Conservation (phyloP, 352 stramenopile genomes). For the Peronospora farinosa region DNA sequence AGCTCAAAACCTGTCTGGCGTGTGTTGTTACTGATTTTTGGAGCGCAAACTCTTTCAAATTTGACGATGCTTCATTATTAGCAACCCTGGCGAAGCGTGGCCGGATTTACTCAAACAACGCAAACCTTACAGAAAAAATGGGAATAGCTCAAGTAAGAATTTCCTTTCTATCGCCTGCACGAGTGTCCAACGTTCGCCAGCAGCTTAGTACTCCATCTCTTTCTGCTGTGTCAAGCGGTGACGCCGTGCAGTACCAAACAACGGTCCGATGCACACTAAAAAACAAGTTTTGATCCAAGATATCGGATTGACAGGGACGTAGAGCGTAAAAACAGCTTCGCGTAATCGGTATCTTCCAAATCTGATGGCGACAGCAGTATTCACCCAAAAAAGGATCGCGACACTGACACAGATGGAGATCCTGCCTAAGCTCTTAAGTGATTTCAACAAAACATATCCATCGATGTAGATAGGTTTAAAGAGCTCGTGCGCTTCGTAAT, state of each 20-base stretch:
- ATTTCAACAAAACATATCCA: constrained; percentile 83
- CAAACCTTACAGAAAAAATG: constrained; percentile 14
- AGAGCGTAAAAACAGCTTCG: constrained; percentile 76
- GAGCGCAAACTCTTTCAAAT: no score
- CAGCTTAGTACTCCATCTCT: constrained; percentile 6
- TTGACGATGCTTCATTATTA: no score
- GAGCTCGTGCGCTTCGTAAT: constrained; percentile 65
- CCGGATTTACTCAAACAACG: constrained; percentile 1
- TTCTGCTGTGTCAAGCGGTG: constrained; percentile 2
- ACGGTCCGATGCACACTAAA: constrained; percentile 61
- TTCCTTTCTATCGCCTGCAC: not conserved
- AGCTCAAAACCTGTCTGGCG: constrained; percentile 4
- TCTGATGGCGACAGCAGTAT: constrained; percentile 77
- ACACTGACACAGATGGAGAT: constrained; percentile 83
- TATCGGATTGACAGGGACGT: constrained; percentile 82
- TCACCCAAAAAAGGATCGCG: constrained; percentile 75
- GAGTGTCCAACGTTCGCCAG: constrained; percentile 5
- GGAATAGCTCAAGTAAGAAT: not conserved
- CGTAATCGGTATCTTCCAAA: constrained; percentile 83
- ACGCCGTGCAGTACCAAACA: constrained; percentile 49
- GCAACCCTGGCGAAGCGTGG: constrained; percentile 28
- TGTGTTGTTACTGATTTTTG: no score
- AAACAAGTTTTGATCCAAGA: constrained; percentile 66
- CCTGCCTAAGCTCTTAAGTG: constrained; percentile 66
- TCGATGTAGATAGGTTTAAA: constrained; percentile 84